Conservation (phyloP, 768 basidiomycete genomes). For the Pleurotus tuber-regium region DNA sequence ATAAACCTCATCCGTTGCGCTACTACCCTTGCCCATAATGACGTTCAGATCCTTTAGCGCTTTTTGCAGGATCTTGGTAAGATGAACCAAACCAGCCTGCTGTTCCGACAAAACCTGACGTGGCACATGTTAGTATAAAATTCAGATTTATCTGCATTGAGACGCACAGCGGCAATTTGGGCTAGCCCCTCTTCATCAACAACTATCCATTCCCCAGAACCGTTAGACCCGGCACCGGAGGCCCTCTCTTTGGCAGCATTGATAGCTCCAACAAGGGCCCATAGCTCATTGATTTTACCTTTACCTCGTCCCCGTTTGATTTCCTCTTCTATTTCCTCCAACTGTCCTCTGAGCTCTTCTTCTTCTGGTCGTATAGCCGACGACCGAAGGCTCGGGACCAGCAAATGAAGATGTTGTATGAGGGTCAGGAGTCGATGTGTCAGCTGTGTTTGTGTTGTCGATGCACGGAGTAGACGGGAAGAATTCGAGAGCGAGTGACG, state of each 20-base stretch:
- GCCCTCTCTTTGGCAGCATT: constrained; percentile 57
- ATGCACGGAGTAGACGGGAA: constrained; percentile 62
- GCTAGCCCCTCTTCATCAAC: constrained; percentile 82
- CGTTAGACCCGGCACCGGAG: constrained; percentile 35
- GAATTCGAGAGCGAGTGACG: constrained; percentile 66
- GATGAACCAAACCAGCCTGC: constrained; percentile 76
- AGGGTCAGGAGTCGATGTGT: constrained; percentile 67
- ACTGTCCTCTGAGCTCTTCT: constrained; percentile 63
- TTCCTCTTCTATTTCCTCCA: constrained; percentile 78
- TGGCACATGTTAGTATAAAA: too few species aligned
- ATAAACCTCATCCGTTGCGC: constrained; percentile 16
- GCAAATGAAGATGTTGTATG: constrained; percentile 73
- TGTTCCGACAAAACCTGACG: constrained; percentile 70
- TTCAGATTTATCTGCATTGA: constrained; percentile 1
- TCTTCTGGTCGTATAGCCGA: constrained; percentile 79
- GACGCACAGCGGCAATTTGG: constrained; percentile 66
- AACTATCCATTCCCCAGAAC: constrained; percentile 66
- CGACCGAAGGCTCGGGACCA: constrained; percentile 74
- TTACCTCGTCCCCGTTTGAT: constrained; percentile 54
- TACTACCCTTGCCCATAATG: constrained; percentile 49
- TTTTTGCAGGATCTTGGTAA: constrained; percentile 71
- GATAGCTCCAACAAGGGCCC: constrained; percentile 79
- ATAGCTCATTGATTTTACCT: constrained; percentile 78
- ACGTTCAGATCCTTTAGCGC: constrained; percentile 64
- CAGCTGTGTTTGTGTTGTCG: constrained; percentile 64